Base-by-base conservation (phyloP, 306 rosid species). In the Biancaea sappan region DNA sequence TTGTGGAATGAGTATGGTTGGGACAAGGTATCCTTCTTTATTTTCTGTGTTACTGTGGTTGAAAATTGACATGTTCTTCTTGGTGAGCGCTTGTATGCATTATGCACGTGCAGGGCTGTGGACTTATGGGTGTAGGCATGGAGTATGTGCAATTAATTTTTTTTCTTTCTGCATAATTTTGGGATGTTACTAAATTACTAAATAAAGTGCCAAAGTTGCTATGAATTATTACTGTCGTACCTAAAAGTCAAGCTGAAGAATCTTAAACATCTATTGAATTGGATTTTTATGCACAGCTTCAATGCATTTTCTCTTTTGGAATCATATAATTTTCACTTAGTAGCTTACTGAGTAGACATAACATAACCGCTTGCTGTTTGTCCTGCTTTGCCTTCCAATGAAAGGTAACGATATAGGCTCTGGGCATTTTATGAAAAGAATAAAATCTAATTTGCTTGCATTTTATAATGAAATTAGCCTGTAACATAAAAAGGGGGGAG, bases 1-100 rank as follows among this genome's bases (percentile, higher is more conserved):
- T 77, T 83, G 43, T 94, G 96, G 97, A 94, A 94, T 79, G 86
- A 88, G 24, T 86, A 88, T 58, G 99, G 99, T 52, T 94, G 99
- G 99, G 99, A 94, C 80, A 82, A 92, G 92, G 99, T 94, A 86
- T 67, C 44, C 28, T 58, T 56, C n/a, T 79, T 32, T 51, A 16
- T 62, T 46, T 69, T 46, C 64, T 56, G 22, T 8, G 24, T 44
- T 43, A 3, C 35, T 26, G n/a, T 62, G 65, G 40, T 66, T 62
- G 47, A 13, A 41, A 31, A 32, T 66, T 62, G 47, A 13, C 32
- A 31, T 71, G 46, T 65, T 26, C 16, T 26, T 22, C 13, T n/a
- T 5, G 24, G 54, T n/a, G 37, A 38, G 35, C 43, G 24, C 32
- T 40, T 41, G 50, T 63, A 13, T 66, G 54, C 64, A 6, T 15